Evolutionary conservation across 495 filamentous ascomycete species (phyloP), one percentile per base, ranked within the genome.

Genomic region (Hyaloscypha variabilis): DNA sequence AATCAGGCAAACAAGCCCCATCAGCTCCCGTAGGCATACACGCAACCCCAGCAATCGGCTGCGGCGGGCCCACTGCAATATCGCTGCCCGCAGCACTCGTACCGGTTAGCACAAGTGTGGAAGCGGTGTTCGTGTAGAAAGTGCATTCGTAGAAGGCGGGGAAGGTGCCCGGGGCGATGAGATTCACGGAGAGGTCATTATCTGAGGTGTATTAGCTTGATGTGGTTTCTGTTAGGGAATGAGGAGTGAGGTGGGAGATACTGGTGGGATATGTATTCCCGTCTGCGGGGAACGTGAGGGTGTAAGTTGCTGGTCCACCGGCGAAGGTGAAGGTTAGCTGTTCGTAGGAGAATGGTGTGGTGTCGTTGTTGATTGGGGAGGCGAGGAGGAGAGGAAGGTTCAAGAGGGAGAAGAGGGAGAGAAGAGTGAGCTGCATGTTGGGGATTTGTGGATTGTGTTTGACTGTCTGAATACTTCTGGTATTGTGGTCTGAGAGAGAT

Each of bases 1-100:
- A 69, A 62, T 62, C 57, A 26, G 67, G 67, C 50, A 69, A 58
- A 58, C 67, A 69, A 24, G 25, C 52, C 11, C 31, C 31, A 28
- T 29, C 36, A 5, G 46, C 50, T 10, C 50, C 53, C 3, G 62
- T 69, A 23, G 67, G 56, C 49, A 39, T 29, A 58, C 67, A 69
- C 6, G n/a, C 34, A 1, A 69, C 67, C 21, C 28, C 34, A 2
- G 36, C n/a, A 39, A 69, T 54, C 3, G 56, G 62, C 25, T 65
- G 57, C 28, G 67, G 62, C 17, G 62, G 62, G 6, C 62, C 67
- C n/a, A 69, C 62, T 3, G 51, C 57, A 21, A 69, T 8, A 28
- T 58, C 29, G 10, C 28, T 23, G n/a, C 60, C 60, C 10, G 42
- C 53, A 25, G 25, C 23, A 6, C 11, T 21, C 39, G 24, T 28